A percentile compares a stretch with the other conserved stretches of the same genome.
Conservation (phyloP, 208 protist genomes). For the Angomonas ambiguus region DNA sequence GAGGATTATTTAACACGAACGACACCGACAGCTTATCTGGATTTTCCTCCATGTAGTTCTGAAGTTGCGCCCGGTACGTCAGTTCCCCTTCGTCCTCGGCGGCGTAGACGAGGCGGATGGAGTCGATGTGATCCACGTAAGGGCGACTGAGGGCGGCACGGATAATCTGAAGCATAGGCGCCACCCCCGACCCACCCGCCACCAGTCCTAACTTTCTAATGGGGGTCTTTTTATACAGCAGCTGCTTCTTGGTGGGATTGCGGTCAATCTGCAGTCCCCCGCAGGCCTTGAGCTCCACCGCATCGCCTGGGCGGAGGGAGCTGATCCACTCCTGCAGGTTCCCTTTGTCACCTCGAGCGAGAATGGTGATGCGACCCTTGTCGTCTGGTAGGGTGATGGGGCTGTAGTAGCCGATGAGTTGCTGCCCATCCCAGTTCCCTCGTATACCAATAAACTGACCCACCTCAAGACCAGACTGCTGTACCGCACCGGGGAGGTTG, state of each 20-base stretch:
- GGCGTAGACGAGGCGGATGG: slow-evolving; percentile 65
- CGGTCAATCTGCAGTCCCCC: slow-evolving; percentile 48
- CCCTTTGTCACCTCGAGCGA: slow-evolving; percentile 51
- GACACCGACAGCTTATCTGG: slow-evolving; percentile 49
- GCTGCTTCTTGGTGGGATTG: slow-evolving; percentile 34
- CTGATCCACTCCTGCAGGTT: slow-evolving; percentile 51
- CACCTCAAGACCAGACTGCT: slow-evolving; percentile 61
- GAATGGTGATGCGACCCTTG: slow-evolving; percentile 56
- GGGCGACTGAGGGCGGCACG: slow-evolving; percentile 70
- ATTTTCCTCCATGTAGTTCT: slow-evolving; percentile 37
- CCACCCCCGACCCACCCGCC: slow-evolving; percentile 85
- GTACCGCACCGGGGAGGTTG: slow-evolving; percentile 66
- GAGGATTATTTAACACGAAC: slow-evolving; percentile 67
- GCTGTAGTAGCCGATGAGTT: slow-evolving; percentile 63
- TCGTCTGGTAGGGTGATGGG: slow-evolving; percentile 74
- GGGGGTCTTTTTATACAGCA: slow-evolving; percentile 61
- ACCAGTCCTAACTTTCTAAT: slow-evolving; percentile 58
- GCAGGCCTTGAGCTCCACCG: slow-evolving; percentile 75
- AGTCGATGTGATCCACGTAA: slow-evolving; percentile 45
- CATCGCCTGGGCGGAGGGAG: slow-evolving; percentile 57
- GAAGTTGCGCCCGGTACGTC: slow-evolving; percentile 47
- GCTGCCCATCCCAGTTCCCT: slow-evolving; percentile 41
- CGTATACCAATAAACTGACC: slow-evolving; percentile 72
- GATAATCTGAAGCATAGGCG: slow-evolving; percentile 92
- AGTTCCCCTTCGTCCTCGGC: slow-evolving; percentile 56